Conservation (phyloP, 2,329 filamentous ascomycete genomes). For the Cladosporium phlei region DNA sequence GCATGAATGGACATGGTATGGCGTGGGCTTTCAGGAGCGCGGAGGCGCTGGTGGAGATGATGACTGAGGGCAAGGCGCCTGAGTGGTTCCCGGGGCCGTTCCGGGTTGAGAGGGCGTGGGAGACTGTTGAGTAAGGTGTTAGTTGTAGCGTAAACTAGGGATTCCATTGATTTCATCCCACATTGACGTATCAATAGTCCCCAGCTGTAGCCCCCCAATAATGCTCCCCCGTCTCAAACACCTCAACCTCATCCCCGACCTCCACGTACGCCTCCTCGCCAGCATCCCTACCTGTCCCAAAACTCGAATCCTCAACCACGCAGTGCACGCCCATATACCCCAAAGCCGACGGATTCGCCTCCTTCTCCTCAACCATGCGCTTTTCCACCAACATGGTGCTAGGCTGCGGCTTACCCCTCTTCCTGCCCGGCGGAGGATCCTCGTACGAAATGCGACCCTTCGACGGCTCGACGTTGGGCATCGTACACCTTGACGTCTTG, state of each 20-base stretch:
- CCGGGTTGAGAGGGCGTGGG: neutral
- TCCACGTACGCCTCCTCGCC: neutral
- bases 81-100: constrained; percentile 50
- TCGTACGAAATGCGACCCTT: neutral
- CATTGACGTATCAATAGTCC: neutral
- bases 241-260: constrained; percentile 2
- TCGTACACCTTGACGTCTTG: neutral
- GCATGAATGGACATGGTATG: constrained; percentile 59
- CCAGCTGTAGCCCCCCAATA: neutral
- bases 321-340: constrained; percentile 7
- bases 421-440: neutral
- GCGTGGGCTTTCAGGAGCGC: constrained; percentile 46
- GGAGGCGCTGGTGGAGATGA: constrained; percentile 53
- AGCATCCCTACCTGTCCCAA: neutral
- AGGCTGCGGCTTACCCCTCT: constrained; percentile 3
- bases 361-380: constrained; percentile 3
- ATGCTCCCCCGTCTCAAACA: neutral
- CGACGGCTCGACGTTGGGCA: neutral
- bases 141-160: no score
- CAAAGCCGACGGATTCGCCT: neutral
- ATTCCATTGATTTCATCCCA: no score
- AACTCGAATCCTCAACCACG: neutral
- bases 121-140: neutral
- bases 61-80: constrained; percentile 26
- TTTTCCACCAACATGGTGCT: neutral